Evolutionary conservation across 2,329 filamentous ascomycete species (phyloP).

Genomic region (Phoma sp.): DNA sequence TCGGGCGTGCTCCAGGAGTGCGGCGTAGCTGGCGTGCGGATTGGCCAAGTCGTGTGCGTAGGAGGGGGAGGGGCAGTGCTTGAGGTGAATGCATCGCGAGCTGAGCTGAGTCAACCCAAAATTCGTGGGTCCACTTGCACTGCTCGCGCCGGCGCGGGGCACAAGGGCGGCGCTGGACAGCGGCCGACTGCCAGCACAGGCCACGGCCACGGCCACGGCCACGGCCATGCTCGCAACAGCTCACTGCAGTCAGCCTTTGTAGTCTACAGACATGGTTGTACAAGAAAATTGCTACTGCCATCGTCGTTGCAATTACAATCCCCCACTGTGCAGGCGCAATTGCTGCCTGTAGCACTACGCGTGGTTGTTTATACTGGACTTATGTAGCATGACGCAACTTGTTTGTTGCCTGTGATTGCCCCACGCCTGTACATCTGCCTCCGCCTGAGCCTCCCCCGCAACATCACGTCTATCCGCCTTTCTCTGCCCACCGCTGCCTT

Average conservation of each 20-base stretch:
- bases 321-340: background rate
- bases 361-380: too few species aligned
- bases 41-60: conserved; percentile 33
- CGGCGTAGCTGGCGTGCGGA: conserved; percentile 14
- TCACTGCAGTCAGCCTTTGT: too few species aligned
- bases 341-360: background rate
- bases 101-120: conserved; percentile 42
- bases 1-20: conserved; percentile 4
- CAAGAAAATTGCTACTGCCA: too few species aligned
- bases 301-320: background rate
- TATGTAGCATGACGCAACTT: conserved; percentile 8
- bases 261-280: too few species aligned
- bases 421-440: conserved; percentile 6
- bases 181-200: conserved; percentile 31
- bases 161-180: conserved; percentile 21
- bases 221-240: too few species aligned
- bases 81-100: conserved; percentile 30
- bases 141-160: conserved; percentile 7
- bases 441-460: conserved; percentile 8
- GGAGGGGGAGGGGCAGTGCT: conserved; percentile 20
- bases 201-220: conserved; percentile 22
- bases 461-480: background rate
- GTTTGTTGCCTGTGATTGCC: conserved; percentile 17
- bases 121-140: conserved; percentile 21
- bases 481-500: background rate